Evolutionary conservation across 306 rosid genomes (phyloP).

Genomic region (Mucuna pruriens): DNA sequence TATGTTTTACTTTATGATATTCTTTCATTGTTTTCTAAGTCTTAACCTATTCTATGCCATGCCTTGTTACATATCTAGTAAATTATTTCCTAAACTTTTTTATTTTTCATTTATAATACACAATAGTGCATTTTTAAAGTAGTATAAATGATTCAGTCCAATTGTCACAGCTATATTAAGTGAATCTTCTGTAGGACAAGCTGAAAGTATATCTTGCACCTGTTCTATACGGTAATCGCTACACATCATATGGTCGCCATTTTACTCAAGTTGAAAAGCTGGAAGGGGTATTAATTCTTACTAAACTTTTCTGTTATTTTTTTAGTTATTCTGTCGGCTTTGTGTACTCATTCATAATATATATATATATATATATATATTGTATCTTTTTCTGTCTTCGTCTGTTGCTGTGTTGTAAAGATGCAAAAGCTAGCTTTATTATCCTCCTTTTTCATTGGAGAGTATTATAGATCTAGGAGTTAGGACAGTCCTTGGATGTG

Average conservation of each 20-base stretch:
- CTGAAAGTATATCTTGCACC: slow-evolving; percentile 82
- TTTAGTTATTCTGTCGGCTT: slow-evolving; percentile 16
- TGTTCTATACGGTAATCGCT: slow-evolving; percentile 77
- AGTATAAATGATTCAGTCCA: slow-evolving; percentile 7
- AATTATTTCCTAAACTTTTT: neutral
- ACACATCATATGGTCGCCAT: slow-evolving; percentile 94
- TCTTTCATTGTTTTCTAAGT: neutral
- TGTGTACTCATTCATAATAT: slow-evolving; percentile 9
- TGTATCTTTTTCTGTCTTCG: neutral
- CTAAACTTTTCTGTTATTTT: slow-evolving; percentile 22
- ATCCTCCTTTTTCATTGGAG: slow-evolving; percentile 6
- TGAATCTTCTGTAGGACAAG: slow-evolving; percentile 66
- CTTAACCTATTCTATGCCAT: neutral
- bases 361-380: neutral
- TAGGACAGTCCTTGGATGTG: slow-evolving; percentile 12
- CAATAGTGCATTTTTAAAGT: slow-evolving; percentile 3
- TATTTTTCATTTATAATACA: neutral
- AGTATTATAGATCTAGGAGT: slow-evolving; percentile 5
- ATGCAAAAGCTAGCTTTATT: slow-evolving; percentile 6
- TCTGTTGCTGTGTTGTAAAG: slow-evolving; percentile 27
- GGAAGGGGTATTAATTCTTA: slow-evolving; percentile 66
- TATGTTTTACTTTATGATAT: slow-evolving; percentile 2
- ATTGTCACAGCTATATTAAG: slow-evolving; percentile 24
- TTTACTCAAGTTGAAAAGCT: slow-evolving; percentile 87
- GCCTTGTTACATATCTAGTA: slow-evolving; percentile 18